Base-by-base conservation (phyloP, 129 eudicot species). In the Deinandra increscens region DNA sequence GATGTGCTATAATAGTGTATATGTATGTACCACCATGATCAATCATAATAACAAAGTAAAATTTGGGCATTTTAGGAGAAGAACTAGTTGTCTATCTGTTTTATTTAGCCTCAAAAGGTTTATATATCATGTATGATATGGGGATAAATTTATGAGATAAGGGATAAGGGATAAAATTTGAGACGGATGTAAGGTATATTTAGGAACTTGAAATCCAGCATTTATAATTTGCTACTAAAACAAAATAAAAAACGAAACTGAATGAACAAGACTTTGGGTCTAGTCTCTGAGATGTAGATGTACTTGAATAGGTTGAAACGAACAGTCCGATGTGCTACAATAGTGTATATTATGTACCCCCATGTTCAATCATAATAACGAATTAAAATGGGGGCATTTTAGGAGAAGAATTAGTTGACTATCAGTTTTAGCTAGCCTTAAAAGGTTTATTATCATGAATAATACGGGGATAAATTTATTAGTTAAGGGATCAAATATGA, bases 231-330 rank as follows among this genome's bases (percentile, higher is more conserved):
- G 62, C 61, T 54, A 8, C 38, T 38, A 6, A 63, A 39, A 9
- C 33, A 38, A 19, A 3, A 10, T 17, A 1, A 56, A 15, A 33
- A 61, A 17, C 51, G 5, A 64, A 42, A 22, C 17, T 11, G 54
- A 19, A 45, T 42, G 51, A 18, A n/a, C n/a, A 36, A n/a, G 45
- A 7, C 15, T 9, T 8, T n/a, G 26, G 0, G 45, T 7, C 7
- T 60, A 34, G 29, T 12, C 66, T 17, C 26, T 26, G 39, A 13
- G 64, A 29, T 58, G 64, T 58, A 54, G 72, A 19, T 34, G 20
- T 62, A 15, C 70, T 13, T 61, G 31, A 46, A n/a, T 69, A 22
- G 56, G 46, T 60, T 76, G 62, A 38, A 59, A 68, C 10, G 12
- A 68, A 33, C 14, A 43, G 68, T 46, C 11, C 58, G 11, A 36